Base-by-base conservation (phyloP, 2,329 filamentous ascomycete species). In the Colletotrichum phormii region DNA sequence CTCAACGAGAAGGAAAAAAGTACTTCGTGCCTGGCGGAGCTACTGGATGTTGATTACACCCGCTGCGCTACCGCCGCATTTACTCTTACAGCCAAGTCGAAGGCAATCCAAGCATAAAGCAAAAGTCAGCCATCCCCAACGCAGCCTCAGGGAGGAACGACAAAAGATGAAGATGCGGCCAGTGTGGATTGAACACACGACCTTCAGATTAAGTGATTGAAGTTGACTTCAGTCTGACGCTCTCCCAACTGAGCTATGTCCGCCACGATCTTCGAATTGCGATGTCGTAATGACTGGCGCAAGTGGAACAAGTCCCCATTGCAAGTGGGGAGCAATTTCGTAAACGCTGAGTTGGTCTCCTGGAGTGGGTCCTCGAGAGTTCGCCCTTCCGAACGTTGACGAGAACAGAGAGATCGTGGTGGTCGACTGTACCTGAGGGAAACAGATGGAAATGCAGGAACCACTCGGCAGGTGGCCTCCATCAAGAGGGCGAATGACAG, bases 121-220 rank as follows among this genome's bases (percentile, higher is more conserved):
- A 33, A 33, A 13, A 11, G 24, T 22, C 1, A 22, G 8, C 3
- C 9, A 22, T 22, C 37, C 6, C 51, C 51, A 53, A 22, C 7
- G 7, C 8, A 37, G 12, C 5, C 7, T 22, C 22, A 22, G 24
- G 9, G 6, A 12, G 11, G 13, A 59, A 4, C 1, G 6, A 13
- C 53, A 69, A 61, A 72, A 70, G 22, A 1, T 57, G 60, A 65
- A 71, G 66, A 57, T 72, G 71, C 71, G 71, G 71, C 71, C 71
- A 72, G 71, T 72, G 71, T 72, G 71, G 71, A 72, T 72, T 72
- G 71, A 72, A 72, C 71, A 72, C 66, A 72, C 70, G 70, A 72
- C 70, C 70, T 70, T 72, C 70, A 72, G 70, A 72, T 72, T 64
- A 61, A 64, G 26, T 64, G 66, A 70, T 26, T 70, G 66, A 72